phyloP scores from a whole-genome alignment of 139 green algal genomes.

The Chlamydomonas schloesseri region DNA sequence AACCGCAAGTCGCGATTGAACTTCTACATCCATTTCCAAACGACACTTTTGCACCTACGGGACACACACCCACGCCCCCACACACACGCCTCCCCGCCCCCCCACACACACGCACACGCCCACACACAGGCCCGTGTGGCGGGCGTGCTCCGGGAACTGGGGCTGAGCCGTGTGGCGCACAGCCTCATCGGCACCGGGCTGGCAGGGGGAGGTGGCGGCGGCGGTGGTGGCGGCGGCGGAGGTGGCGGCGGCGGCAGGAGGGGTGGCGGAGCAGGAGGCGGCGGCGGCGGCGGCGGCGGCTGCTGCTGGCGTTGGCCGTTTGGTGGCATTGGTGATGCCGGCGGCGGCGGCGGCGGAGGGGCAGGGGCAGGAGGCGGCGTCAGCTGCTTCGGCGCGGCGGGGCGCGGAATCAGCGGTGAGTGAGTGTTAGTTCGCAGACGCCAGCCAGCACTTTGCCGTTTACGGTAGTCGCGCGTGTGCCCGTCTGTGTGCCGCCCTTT shows the following conservation, averaged over 20 bases:
- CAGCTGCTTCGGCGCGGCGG: not conserved
- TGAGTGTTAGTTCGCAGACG: too few species aligned
- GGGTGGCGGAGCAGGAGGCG: too few species aligned
- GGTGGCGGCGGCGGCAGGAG: too few species aligned
- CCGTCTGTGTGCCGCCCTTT: too few species aligned
- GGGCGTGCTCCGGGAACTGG: slow-evolving; percentile 28
- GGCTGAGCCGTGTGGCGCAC: slow-evolving; percentile 14
- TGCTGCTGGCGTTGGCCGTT: too few species aligned
- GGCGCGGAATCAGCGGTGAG: slow-evolving; percentile 39
- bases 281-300: too few species aligned
- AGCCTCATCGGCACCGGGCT: slow-evolving; percentile 5
- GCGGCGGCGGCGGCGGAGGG: not conserved
- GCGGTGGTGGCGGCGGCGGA: not conserved
- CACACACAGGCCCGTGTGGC: slow-evolving; percentile 23
- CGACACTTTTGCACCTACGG: too few species aligned
- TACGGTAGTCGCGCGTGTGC: too few species aligned
- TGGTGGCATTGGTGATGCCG: not conserved
- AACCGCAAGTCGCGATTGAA: too few species aligned
- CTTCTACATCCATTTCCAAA: too few species aligned
- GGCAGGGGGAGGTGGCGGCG: not conserved
- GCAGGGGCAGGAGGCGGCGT: too few species aligned
- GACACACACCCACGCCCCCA: not conserved
- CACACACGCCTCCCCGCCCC: not conserved
- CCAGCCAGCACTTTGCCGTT: too few species aligned
- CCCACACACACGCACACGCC: not conserved